Evolutionary conservation across 306 rosid genomes (phyloP).

Genomic region (Luffa acutangula): DNA sequence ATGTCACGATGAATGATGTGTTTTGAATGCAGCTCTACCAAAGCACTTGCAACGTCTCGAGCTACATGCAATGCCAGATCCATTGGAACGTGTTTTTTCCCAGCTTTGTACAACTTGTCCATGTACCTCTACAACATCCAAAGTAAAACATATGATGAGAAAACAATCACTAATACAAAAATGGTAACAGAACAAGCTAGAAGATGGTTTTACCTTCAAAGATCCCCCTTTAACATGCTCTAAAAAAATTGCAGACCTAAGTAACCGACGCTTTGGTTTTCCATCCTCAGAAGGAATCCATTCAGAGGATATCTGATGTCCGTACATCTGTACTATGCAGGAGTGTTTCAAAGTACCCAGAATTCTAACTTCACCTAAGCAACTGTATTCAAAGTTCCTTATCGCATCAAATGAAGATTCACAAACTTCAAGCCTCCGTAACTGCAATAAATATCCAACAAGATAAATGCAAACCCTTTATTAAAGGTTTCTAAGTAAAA

Average conservation of each 20-base stretch:
- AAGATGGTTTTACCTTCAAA: slow-evolving; percentile 47
- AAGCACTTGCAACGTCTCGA: slow-evolving; percentile 73
- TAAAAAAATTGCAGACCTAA: slow-evolving; percentile 71
- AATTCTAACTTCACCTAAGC: slow-evolving; percentile 91
- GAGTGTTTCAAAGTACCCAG: slow-evolving; percentile 72
- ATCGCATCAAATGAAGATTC: slow-evolving; percentile 45
- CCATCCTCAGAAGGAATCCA: slow-evolving; percentile 72
- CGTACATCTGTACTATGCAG: slow-evolving; percentile 85
- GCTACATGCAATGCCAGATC: slow-evolving; percentile 61
- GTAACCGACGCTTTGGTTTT: slow-evolving; percentile 39
- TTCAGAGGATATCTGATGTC: slow-evolving; percentile 71
- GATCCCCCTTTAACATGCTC: slow-evolving; percentile 84
- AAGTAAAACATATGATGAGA: neutral
- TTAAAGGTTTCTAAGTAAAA: neutral
- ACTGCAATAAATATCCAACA: slow-evolving; percentile 41
- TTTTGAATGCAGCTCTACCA: slow-evolving; percentile 73
- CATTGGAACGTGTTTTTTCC: slow-evolving; percentile 56
- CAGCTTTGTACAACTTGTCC: slow-evolving; percentile 54
- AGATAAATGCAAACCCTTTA: slow-evolving; percentile 6
- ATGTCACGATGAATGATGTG: slow-evolving; percentile 93
- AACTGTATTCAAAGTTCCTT: slow-evolving; percentile 63
- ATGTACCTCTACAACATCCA: slow-evolving; percentile 46
- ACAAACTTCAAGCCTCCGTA: slow-evolving; percentile 49
- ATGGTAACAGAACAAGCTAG: neutral
- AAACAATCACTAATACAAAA: neutral